Conservation (phyloP, 2,329 filamentous ascomycete species). For the Aspergillus aculeatus region DNA sequence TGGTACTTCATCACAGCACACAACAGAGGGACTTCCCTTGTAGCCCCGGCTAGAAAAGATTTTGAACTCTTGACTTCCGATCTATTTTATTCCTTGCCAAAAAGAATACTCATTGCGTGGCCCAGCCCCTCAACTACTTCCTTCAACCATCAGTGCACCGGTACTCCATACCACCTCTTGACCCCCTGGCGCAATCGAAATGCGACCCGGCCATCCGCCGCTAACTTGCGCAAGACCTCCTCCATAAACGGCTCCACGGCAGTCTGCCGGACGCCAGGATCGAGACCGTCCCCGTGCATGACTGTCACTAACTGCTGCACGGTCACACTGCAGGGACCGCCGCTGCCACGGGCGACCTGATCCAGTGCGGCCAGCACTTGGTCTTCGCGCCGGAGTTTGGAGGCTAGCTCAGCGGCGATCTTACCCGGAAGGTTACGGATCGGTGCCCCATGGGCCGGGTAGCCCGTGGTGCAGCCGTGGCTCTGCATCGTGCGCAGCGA, state of each 20-base stretch:
- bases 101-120: too few relatives aligned
- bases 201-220: constrained; percentile 44
- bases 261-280: constrained; percentile 34
- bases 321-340: constrained; percentile 31
- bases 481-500: constrained; percentile 35
- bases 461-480: constrained; percentile 40
- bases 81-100: too few relatives aligned
- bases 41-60: too few relatives aligned
- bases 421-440: constrained; percentile 42
- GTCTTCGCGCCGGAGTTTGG: constrained; percentile 43
- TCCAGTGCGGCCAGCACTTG: constrained; percentile 9
- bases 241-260: constrained; percentile 48
- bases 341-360: too few relatives aligned
- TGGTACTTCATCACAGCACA: too few relatives aligned
- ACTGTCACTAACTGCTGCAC: constrained; percentile 44
- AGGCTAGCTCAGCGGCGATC: constrained; percentile 37
- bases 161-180: constrained; percentile 41
- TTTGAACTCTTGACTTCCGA: too few relatives aligned
- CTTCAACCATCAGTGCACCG: too few relatives aligned
- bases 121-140: too few relatives aligned
- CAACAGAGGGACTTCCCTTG: too few relatives aligned
- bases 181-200: constrained; percentile 39
- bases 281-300: constrained; percentile 41
- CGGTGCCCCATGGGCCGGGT: constrained; percentile 48
- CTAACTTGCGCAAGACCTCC: constrained; percentile 46